These are phyloP conservation scores for Penicillium sp. DNA, from an alignment of 2,329 filamentous ascomycete species.

Conservation along the genomic window DNA sequence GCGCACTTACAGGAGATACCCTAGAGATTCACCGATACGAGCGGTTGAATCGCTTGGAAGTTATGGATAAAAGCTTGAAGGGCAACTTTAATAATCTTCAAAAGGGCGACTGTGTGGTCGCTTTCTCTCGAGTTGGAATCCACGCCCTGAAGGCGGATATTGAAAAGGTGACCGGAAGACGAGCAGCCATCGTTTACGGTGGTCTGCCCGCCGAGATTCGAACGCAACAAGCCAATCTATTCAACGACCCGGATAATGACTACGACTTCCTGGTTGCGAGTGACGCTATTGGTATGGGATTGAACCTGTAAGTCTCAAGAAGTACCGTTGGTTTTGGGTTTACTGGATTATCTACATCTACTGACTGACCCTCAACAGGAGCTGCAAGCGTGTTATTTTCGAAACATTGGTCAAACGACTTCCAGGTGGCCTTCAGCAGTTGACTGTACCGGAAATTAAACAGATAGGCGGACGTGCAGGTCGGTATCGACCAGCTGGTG, in stretches of 20 bases:
- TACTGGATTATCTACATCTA: not conserved
- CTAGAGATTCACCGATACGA: constrained; percentile 82
- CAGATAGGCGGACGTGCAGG: constrained; percentile 95
- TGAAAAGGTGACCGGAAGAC: constrained; percentile 73
- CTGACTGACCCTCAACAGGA: constrained; percentile 47
- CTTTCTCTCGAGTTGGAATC: constrained; percentile 81
- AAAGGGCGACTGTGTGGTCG: constrained; percentile 89
- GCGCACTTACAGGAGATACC: constrained; percentile 78
- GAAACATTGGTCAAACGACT: constrained; percentile 76
- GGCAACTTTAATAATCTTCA: constrained; percentile 69
- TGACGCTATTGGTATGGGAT: constrained; percentile 95
- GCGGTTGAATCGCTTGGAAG: constrained; percentile 76
- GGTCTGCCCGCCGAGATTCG: constrained; percentile 89
- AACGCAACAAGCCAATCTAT: constrained; percentile 85
- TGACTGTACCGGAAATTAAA: constrained; percentile 80
- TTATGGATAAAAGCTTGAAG: constrained; percentile 66
- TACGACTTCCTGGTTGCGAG: constrained; percentile 94
- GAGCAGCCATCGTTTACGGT: constrained; percentile 92
- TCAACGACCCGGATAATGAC: constrained; percentile 94
- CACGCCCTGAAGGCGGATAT: constrained; percentile 79
- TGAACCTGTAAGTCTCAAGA: constrained; percentile 72
- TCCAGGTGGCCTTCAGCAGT: constrained; percentile 58
- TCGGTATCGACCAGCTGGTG: constrained; percentile 72
- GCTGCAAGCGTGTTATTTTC: constrained; percentile 87
- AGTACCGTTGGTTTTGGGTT: not conserved